Base-by-base conservation (phyloP, 208 protist species). In the Lotmaria passim region DNA sequence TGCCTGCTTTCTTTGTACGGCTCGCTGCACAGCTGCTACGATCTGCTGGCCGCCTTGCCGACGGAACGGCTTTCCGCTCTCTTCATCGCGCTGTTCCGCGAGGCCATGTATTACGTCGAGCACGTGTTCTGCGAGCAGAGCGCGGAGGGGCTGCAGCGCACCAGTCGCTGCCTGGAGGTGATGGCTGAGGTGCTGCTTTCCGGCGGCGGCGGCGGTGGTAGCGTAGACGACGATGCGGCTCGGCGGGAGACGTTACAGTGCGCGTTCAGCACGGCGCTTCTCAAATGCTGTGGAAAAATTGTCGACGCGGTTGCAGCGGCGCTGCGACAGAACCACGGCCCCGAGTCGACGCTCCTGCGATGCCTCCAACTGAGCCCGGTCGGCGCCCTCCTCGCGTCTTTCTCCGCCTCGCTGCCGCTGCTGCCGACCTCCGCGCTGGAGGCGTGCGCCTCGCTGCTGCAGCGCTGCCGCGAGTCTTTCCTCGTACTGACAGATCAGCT, bases 171-270 rank as follows among this genome's bases (percentile, higher is more conserved):
- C 69, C 79, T 96, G 44, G 83, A 93, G 52, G 84, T 95, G 41
- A 81, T 96, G 62, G 86, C 93, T 63, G 89, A 96, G 71, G 82
- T 93, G 62, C 78, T 96, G 0, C 65, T 81, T 15, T 59, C 63
- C 28, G 58, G 47, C 0, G 63, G 61, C 23, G 55, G 61, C 33
- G 44, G 55, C 51, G 51, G 46, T 17, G 15, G 33, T 34, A 23
- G 21, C 21, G 41, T 7, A 2, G 43, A 66, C 6, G 41, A 55
- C 33, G 61, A 64, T 41, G 46, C 47, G 26, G 46, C 34, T 28
- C 63, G 63, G 0, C 57, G 79, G 2, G 67, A 78, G 43, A 63
- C 31, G 1, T 70, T 91, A 39, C 62, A 75, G 41, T 63, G 81
- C 19, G 75, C 69, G 34, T 94, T 91, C 74, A 79, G 74, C 64